phyloP scores from a whole-genome alignment of 2,329 filamentous ascomycete species.

The Ophidiomyces ophidiicola region DNA sequence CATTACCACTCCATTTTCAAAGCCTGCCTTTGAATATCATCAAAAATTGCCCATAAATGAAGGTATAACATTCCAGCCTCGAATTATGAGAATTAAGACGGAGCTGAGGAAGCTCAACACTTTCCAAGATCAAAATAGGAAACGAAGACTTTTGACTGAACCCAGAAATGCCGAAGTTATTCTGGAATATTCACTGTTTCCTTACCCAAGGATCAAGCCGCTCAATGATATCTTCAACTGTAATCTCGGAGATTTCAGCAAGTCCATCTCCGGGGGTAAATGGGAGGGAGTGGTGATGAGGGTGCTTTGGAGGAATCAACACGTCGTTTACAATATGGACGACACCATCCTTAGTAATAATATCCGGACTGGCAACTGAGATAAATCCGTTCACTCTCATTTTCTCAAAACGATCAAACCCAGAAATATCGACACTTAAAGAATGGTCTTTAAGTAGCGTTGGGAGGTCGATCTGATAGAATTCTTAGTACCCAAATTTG shows the following conservation, averaged over 20 bases:
- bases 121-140: no score
- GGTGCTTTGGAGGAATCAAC: constrained; percentile 60
- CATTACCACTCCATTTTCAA: no score
- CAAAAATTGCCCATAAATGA: no score
- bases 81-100: no score
- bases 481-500: background rate
- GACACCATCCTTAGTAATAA: constrained; percentile 64
- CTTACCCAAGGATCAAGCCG: constrained; percentile 1
- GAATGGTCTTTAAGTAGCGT: constrained; percentile 57
- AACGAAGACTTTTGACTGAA: no score
- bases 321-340: constrained; percentile 64
- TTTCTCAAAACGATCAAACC: constrained; percentile 54
- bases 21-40: no score
- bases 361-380: constrained; percentile 55
- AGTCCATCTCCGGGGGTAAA: constrained; percentile 1
- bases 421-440: constrained; percentile 58
- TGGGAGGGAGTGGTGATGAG: background rate
- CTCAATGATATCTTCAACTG: constrained; percentile 7
- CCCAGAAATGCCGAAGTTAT: no score
- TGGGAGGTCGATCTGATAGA: constrained; percentile 48
- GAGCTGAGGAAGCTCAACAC: no score
- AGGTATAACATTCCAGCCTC: no score
- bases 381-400: constrained; percentile 66
- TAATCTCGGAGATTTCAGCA: constrained; percentile 2
- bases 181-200: background rate